phyloP scores from a whole-genome alignment of 2,329 filamentous ascomycete genomes.

The Cercospora zeae-maydis region DNA sequence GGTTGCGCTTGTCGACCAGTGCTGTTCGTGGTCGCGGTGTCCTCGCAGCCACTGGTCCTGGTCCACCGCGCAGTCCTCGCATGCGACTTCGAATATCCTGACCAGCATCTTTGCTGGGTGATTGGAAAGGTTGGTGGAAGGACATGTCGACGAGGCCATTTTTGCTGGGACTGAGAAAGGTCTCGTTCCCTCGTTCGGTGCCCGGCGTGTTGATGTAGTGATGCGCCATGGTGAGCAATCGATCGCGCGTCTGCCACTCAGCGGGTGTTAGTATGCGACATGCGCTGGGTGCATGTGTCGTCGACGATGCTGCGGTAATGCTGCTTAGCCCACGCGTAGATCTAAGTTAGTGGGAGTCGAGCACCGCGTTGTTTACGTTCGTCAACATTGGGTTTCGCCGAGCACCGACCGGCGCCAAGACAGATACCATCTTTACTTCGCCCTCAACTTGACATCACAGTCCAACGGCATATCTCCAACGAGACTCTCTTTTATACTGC shows the following conservation, averaged over 20 bases:
- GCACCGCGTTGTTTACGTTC: conserved; percentile 7
- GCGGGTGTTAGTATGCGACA: not conserved
- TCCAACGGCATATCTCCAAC: not conserved
- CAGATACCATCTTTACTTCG: not conserved
- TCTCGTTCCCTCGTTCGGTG: conserved; percentile 79
- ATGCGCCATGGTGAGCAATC: conserved; percentile 40
- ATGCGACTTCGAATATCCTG: conserved; percentile 70
- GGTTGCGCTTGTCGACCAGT: conserved; percentile 65
- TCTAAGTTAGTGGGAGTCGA: too few species aligned
- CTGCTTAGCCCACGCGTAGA: not conserved
- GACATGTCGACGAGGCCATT: conserved; percentile 70
- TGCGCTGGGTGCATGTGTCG: not conserved
- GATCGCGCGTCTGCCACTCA: not conserved
- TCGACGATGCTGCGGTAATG: not conserved
- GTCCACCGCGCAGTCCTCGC: conserved; percentile 59
- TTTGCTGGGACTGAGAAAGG: conserved; percentile 58
- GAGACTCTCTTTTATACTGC: conserved; percentile 3
- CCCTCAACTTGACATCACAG: not conserved
- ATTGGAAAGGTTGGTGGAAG: conserved; percentile 81
- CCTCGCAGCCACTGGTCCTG: conserved; percentile 23
- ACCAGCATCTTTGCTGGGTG: conserved; percentile 66
- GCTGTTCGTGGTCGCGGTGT: conserved; percentile 74
- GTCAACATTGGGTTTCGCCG: not conserved
- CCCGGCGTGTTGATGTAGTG: conserved; percentile 74
- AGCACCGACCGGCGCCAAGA: not conserved